phyloP scores from a whole-genome alignment of 169 alveolate species.

The Cryptosporidium viatorum region DNA sequence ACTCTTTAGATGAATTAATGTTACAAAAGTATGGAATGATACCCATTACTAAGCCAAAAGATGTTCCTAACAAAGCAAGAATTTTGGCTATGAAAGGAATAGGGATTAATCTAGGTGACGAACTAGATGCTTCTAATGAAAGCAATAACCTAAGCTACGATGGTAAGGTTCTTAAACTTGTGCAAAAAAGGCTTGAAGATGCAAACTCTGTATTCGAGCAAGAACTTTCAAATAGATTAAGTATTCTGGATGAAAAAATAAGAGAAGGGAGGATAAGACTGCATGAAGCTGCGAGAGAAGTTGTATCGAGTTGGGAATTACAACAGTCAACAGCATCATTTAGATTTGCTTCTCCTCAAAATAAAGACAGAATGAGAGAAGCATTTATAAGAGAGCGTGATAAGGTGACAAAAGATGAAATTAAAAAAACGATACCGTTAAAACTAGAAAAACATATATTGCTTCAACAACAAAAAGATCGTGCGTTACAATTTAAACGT shows the following conservation, averaged over 20 bases:
- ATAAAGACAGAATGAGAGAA: constrained; percentile 74
- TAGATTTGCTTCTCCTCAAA: constrained; percentile 74
- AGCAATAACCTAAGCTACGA: constrained; percentile 23
- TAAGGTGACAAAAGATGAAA: constrained; percentile 56
- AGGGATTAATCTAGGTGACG: constrained; percentile 18
- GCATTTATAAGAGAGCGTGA: constrained; percentile 53
- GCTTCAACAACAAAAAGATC: constrained; percentile 71
- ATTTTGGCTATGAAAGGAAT: constrained; percentile 16
- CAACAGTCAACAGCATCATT: constrained; percentile 73
- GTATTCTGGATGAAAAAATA: constrained; percentile 55
- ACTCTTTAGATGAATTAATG: constrained; percentile 32
- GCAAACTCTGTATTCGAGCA: constrained; percentile 64
- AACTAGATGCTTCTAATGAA: not conserved
- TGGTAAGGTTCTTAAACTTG: constrained; percentile 53
- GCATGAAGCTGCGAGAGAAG: constrained; percentile 75
- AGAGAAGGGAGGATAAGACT: constrained; percentile 55
- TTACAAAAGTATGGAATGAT: constrained; percentile 28
- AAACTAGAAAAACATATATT: constrained; percentile 56
- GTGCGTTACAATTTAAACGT: constrained; percentile 62
- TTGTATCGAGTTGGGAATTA: constrained; percentile 61
- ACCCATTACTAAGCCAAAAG: constrained; percentile 29
- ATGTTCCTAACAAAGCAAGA: not conserved
- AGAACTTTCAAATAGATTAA: constrained; percentile 48
- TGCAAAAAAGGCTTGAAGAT: constrained; percentile 61
- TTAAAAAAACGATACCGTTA: constrained; percentile 47